Evolutionary conservation across 768 basidiomycete species (phyloP).

Genomic region (Lanmaoa pseudosensibilis): DNA sequence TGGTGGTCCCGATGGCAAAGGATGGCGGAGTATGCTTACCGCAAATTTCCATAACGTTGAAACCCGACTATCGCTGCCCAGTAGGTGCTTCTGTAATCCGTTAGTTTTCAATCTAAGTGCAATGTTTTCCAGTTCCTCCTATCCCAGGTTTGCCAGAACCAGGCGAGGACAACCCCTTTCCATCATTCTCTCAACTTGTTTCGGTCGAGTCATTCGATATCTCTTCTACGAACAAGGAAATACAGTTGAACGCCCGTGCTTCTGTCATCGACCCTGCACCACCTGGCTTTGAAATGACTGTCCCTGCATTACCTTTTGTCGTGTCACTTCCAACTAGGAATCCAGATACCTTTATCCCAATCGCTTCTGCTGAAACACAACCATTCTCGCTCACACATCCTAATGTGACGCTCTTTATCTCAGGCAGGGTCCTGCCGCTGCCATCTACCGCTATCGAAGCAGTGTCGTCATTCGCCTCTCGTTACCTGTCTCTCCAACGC

Average conservation of each 20-base stretch:
- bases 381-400: slow-evolving; percentile 66
- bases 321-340: slow-evolving; percentile 46
- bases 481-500: slow-evolving; percentile 57
- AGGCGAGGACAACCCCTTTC: slow-evolving; percentile 50
- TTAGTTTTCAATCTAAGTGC: slow-evolving; percentile 3
- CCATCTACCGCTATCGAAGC: slow-evolving; percentile 37
- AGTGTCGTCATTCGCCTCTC: slow-evolving; percentile 62
- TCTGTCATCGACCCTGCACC: slow-evolving; percentile 61
- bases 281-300: slow-evolving; percentile 44
- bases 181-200: slow-evolving; percentile 57
- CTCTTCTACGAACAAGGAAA: slow-evolving; percentile 33
- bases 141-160: slow-evolving; percentile 68
- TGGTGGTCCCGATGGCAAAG: slow-evolving; percentile 41
- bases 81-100: slow-evolving; percentile 40
- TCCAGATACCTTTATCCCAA: slow-evolving; percentile 35
- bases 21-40: slow-evolving; percentile 47
- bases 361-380: slow-evolving; percentile 54
- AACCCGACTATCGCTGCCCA: slow-evolving; percentile 47
- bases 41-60: slow-evolving; percentile 46
- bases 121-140: slow-evolving; percentile 49
- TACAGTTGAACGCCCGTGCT: slow-evolving; percentile 53
- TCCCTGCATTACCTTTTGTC: slow-evolving; percentile 62
- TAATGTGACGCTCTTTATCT: slow-evolving; percentile 59
- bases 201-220: slow-evolving; percentile 59
- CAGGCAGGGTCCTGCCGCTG: slow-evolving; percentile 59